Evolutionary conservation across 371 early-diverging fungal genomes (phyloP), one percentile per base, ranked within the genome.

Genomic region (Lichtheimia ornata): DNA sequence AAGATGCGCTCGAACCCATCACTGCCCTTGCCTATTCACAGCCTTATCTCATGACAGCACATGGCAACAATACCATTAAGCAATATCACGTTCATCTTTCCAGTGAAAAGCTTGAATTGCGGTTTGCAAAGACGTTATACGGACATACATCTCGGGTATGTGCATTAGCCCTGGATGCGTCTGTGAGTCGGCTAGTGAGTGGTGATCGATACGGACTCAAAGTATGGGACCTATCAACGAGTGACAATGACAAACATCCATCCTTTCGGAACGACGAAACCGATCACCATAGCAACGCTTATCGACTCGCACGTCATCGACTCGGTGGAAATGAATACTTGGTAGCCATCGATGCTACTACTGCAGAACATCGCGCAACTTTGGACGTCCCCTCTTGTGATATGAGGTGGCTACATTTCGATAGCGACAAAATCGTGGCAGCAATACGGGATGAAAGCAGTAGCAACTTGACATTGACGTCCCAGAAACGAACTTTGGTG

Each of bases 1-100:
- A 45, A 17, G 13, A 58, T 50, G 25, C 55, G 6, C 58, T 51
- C 6, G 55, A 70, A 47, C 64, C 66, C 22, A 67, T 74, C 54
- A 67, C 68, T 28, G 43, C 72, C 17, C 67, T 74, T 58, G 64
- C 67, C 0, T 81, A 75, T 58, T 70, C 77, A 3, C 56, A 65
- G 17, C 77, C 81, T 9, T 70, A 73, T 47, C 59, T 83, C 1
- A 69, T 76, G 11, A 81, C 79, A n/a, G 74, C 79, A 4, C 79
- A 83, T 59, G 54, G 72, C 7, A 78, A 83, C 44, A 83, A 83
- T 18, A 83, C 81, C 11, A 76, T 83, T 56, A 75, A 77, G 56
- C 73, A 80, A 17, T 83, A 79, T 47, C 59, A 62, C 3, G 62
- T 82, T 2, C 18, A 42, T 9, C 45, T 53, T 15, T 43, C 63